Base-by-base conservation (phyloP, 768 basidiomycete species). In the Suillus subaureus region DNA sequence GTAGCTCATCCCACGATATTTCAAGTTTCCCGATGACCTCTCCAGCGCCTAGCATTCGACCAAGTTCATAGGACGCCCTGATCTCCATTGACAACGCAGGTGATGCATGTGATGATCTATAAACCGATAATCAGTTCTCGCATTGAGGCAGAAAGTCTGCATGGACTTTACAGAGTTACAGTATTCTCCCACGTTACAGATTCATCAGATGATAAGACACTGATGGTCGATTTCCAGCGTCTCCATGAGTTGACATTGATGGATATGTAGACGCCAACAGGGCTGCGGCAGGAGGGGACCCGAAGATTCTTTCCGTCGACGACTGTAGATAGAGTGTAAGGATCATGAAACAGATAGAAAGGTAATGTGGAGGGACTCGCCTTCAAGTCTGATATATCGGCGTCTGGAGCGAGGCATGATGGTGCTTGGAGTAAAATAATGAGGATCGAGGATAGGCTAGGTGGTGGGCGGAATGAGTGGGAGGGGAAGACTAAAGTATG, bases 91-190 rank as follows among this genome's bases (percentile, higher is more conserved):
- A 47, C 3, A 47, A 47, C 2, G n/a, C n/a, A 47, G 21, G 11
- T 4, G 45, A 47, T 4, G n/a, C 5, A 2, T 6, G 3, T 12
- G 45, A 47, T 47, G 45, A 11, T 12, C 45, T 47, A 47, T 43
- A 21, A 0, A 6, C 4, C 5, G 8, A 47, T 4, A 11, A n/a
- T 47, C n/a, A 47, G 45, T 12, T 47, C n/a, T 47, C 11, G 11
- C 2, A 47, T 47, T 11, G 2, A 2, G 2, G 3, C n/a, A 4
- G n/a, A n/a, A n/a, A 2, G 3, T 45, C 5, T 2, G 1, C n/a
- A 6, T 5, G 11, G 45, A 47, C 45, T 1, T n/a, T 9, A 47
- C 45, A 47, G 45, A 6, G n/a, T 47, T 4, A n/a, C 45, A 12
- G 11, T 6, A n/a, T 47, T 1, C 4, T n/a, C 45, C 45, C 45